phyloP scores from a whole-genome alignment of 164 flowering plant species.

The Umbilicus rupestris region DNA sequence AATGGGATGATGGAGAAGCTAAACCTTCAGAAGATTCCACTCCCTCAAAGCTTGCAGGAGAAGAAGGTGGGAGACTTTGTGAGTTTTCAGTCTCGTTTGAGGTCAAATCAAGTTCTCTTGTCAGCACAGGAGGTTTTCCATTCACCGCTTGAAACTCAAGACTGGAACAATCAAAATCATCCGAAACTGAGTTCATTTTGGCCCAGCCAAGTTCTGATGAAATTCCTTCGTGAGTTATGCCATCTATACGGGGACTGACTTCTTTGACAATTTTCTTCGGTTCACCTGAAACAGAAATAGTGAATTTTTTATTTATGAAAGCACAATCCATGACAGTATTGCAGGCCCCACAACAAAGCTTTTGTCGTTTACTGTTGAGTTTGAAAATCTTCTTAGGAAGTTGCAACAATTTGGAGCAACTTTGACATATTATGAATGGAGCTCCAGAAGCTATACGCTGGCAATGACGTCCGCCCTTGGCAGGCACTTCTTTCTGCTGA shows the following conservation, averaged over 20 bases:
- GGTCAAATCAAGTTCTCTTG: slow-evolving; percentile 13
- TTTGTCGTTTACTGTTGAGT: slow-evolving; percentile 5
- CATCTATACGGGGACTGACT: slow-evolving; percentile 14
- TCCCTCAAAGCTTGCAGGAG: slow-evolving; percentile 24
- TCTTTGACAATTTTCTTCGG: slow-evolving; percentile 7
- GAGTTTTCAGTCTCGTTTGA: slow-evolving; percentile 22
- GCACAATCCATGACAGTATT: not conserved
- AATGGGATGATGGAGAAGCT: slow-evolving; percentile 26
- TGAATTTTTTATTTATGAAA: not conserved
- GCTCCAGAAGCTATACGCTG: slow-evolving; percentile 66
- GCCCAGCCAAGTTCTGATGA: slow-evolving; percentile 9
- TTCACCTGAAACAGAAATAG: slow-evolving; percentile 8
- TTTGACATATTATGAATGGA: slow-evolving; percentile 60
- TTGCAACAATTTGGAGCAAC: slow-evolving; percentile 62
- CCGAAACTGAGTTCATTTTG: slow-evolving; percentile 21
- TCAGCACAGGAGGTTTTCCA: slow-evolving; percentile 13
- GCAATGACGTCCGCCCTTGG: slow-evolving; percentile 23
- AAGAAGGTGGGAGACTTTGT: slow-evolving; percentile 25
- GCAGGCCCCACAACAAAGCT: slow-evolving; percentile 8
- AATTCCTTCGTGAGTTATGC: slow-evolving; percentile 8
- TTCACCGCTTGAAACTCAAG: slow-evolving; percentile 30
- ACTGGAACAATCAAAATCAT: slow-evolving; percentile 32
- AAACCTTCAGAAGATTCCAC: slow-evolving; percentile 22
- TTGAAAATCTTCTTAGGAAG: slow-evolving; percentile 35
- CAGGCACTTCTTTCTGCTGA: slow-evolving; percentile 23